Evolutionary conservation across 2,329 filamentous ascomycete species (phyloP).

Genomic region (Boeremia lycopersici): DNA sequence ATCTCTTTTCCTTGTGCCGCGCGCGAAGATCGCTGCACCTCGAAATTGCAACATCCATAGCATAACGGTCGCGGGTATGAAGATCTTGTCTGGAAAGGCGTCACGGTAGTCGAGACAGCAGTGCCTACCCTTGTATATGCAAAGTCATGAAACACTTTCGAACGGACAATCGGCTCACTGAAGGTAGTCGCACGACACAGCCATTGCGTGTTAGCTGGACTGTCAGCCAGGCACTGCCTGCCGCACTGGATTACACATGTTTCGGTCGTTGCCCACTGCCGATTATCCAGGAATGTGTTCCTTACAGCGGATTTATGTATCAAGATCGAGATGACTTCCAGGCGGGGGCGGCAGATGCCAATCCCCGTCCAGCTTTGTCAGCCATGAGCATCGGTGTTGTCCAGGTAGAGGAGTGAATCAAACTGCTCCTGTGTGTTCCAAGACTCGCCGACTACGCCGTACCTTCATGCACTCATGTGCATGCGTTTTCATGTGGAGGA

Average conservation of each 20-base stretch:
- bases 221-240: constrained; percentile 8
- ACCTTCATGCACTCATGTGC: not conserved
- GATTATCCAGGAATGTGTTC: constrained; percentile 5
- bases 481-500: not conserved
- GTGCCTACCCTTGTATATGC: not conserved
- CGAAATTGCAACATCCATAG: not conserved
- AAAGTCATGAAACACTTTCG: constrained; percentile 6
- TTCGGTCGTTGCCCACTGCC: not conserved
- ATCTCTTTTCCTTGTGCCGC: constrained; percentile 8
- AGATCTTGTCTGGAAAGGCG: not conserved
- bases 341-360: constrained; percentile 1
- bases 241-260: constrained; percentile 5
- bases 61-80: constrained; percentile 5
- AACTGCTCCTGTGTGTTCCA: not conserved
- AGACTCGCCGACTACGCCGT: not conserved
- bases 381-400: not conserved
- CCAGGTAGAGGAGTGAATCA: not conserved
- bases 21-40: constrained; percentile 9
- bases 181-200: constrained; percentile 5
- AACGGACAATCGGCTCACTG: not conserved
- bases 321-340: constrained; percentile 2
- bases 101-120: not conserved
- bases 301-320: constrained; percentile 1
- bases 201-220: constrained; percentile 4
- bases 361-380: constrained; percentile 1